phyloP scores from a whole-genome alignment of 768 basidiomycete genomes.

The Suillus subalutaceus region DNA sequence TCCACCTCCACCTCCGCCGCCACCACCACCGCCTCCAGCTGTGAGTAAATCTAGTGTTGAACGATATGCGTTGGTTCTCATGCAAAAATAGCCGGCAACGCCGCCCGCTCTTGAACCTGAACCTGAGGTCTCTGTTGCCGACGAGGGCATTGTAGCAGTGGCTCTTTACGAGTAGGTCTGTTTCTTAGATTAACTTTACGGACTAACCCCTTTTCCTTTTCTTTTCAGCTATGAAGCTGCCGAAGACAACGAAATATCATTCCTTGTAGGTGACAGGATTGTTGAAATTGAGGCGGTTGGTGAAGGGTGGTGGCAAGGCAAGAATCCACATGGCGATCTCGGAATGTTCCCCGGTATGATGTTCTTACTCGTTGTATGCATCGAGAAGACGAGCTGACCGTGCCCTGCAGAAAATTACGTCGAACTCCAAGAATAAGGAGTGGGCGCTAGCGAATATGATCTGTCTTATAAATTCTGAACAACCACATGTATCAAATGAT shows the following conservation, averaged over 20 bases:
- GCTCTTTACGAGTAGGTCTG: slow-evolving; percentile 71
- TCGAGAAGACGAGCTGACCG: neutral
- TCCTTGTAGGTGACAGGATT: slow-evolving; percentile 83
- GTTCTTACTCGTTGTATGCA: slow-evolving; percentile 21
- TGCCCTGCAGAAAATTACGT: slow-evolving; percentile 12
- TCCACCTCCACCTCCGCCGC: slow-evolving; percentile 59
- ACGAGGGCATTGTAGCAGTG: slow-evolving; percentile 64
- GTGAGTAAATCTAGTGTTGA: slow-evolving; percentile 37
- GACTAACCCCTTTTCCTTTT: neutral
- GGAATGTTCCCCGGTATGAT: slow-evolving; percentile 78
- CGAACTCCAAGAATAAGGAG: slow-evolving; percentile 1
- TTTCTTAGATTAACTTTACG: neutral
- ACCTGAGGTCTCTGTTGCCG: slow-evolving; percentile 43
- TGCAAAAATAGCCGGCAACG: slow-evolving; percentile 31
- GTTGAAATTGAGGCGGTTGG: slow-evolving; percentile 76
- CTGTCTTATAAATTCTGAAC: neutral
- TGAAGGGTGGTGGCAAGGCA: slow-evolving; percentile 92
- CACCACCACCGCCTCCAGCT: slow-evolving; percentile 50
- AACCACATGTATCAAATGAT: slow-evolving; percentile 1
- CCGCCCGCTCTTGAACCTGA: slow-evolving; percentile 47
- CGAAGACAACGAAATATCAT: slow-evolving; percentile 89
- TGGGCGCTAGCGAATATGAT: neutral
- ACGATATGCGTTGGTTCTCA: neutral
- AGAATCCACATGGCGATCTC: slow-evolving; percentile 50
- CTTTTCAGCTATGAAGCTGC: slow-evolving; percentile 76